Percentiles rank a stretch among this genome's conserved stretches.
These are phyloP conservation scores for Sphaceloma murrayae DNA, from an alignment of 2,329 filamentous ascomycete genomes.

Conservation along the genomic window DNA sequence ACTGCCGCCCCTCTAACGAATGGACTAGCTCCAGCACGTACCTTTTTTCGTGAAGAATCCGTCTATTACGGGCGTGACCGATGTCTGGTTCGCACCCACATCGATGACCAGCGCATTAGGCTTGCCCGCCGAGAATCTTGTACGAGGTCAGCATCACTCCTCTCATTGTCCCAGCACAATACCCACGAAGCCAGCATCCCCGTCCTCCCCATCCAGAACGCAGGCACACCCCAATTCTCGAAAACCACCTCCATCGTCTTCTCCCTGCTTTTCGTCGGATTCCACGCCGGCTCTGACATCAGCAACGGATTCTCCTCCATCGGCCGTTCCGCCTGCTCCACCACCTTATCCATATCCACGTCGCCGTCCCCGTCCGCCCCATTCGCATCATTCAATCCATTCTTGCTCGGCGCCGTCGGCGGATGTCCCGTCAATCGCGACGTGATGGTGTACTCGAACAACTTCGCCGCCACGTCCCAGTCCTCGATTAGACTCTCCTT, in stretches of 20 bases:
- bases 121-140: conserved; percentile 77
- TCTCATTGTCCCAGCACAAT: not conserved
- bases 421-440: conserved; percentile 73
- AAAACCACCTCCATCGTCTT: conserved; percentile 94
- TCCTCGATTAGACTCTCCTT: conserved; percentile 86
- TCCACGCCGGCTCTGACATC: conserved; percentile 93
- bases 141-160: conserved; percentile 19
- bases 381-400: conserved; percentile 61
- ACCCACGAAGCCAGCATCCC: conserved; percentile 72
- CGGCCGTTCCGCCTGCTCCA: conserved; percentile 57
- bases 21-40: too few species aligned
- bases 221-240: conserved; percentile 91
- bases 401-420: conserved; percentile 59
- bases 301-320: conserved; percentile 83
- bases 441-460: conserved; percentile 91
- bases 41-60: conserved; percentile 83
- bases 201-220: conserved; percentile 84
- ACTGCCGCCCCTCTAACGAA: too few species aligned
- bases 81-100: conserved; percentile 78
- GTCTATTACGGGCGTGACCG: conserved; percentile 84
- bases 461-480: conserved; percentile 80
- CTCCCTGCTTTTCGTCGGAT: conserved; percentile 74
- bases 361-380: conserved; percentile 43
- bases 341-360: conserved; percentile 52
- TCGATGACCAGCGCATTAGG: conserved; percentile 88